Percentiles rank a stretch among this genome's conserved stretches.
Evolutionary conservation across 371 early-diverging fungal species (phyloP).

Genomic region (Batkoa obscura): DNA sequence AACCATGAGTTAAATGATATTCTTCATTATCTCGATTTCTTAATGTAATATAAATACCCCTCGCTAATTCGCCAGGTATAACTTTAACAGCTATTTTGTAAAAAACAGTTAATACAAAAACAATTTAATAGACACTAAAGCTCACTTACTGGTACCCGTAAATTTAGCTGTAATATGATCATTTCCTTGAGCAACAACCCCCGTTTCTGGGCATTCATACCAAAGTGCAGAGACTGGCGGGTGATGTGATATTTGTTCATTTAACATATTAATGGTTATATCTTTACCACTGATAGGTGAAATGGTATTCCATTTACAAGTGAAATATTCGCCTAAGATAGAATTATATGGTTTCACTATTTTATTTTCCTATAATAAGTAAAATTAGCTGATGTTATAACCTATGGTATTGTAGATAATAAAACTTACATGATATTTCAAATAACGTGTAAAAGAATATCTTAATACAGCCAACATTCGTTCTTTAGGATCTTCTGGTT

Average conservation of each 20-base stretch:
- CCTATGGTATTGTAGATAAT: background rate
- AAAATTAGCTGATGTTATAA: too few species aligned
- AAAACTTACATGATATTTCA: slow-evolving; percentile 24
- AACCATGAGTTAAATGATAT: slow-evolving; percentile 23
- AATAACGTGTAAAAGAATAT: slow-evolving; percentile 47
- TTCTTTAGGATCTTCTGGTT: slow-evolving; percentile 33
- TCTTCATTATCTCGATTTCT: slow-evolving; percentile 20
- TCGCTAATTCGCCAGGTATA: slow-evolving; percentile 23
- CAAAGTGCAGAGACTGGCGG: slow-evolving; percentile 30
- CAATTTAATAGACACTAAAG: background rate
- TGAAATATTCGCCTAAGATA: slow-evolving; percentile 32
- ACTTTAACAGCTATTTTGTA: slow-evolving; percentile 18
- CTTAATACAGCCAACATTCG: slow-evolving; percentile 38
- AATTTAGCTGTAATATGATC: slow-evolving; percentile 33
- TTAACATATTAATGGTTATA: slow-evolving; percentile 20
- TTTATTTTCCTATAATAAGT: slow-evolving; percentile 11
- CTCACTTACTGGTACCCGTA: slow-evolving; percentile 25
- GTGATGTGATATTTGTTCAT: slow-evolving; percentile 17
- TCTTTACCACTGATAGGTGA: slow-evolving; percentile 4
- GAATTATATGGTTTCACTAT: slow-evolving; percentile 36
- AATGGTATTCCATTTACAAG: slow-evolving; percentile 27
- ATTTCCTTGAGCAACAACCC: slow-evolving; percentile 20
- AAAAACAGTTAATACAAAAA: background rate
- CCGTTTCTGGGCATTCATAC: slow-evolving; percentile 23
- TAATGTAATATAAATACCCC: slow-evolving; percentile 28